Conservation (phyloP, 106 monocot species). For the Acorus gramineus region DNA sequence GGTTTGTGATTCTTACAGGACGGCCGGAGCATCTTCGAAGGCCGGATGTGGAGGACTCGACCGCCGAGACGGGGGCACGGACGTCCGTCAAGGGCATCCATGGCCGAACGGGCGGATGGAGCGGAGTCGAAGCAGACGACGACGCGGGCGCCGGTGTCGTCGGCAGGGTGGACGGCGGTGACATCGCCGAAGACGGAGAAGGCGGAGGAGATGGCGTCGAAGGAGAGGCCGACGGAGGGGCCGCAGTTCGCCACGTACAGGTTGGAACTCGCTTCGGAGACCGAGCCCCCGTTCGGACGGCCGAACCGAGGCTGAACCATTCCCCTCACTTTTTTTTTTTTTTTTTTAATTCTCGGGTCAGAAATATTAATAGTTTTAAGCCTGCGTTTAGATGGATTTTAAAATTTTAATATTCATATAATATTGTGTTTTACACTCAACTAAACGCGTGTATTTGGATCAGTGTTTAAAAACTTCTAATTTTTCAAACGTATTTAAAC, state of each 20-base stretch:
- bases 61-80: conserved; percentile 49
- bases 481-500: too few species aligned
- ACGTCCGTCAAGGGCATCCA: conserved; percentile 38
- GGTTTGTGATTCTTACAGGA: conserved; percentile 23
- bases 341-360: too few species aligned
- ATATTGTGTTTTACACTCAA: too few species aligned
- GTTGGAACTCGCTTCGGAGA: conserved; percentile 24
- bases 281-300: conserved; percentile 13
- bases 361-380: too few species aligned
- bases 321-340: neutral
- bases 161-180: conserved; percentile 53
- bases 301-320: conserved; percentile 20
- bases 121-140: conserved; percentile 62
- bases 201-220: conserved; percentile 31
- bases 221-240: conserved; percentile 63
- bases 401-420: too few species aligned
- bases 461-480: too few species aligned
- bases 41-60: conserved; percentile 62
- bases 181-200: conserved; percentile 67
- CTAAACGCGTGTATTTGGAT: too few species aligned
- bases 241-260: conserved; percentile 96
- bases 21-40: conserved; percentile 33
- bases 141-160: conserved; percentile 57
- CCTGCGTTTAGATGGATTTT: too few species aligned
- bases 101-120: conserved; percentile 42